Evolutionary conservation across 1,284 basidiomycete genomes (phyloP), one percentile per base, ranked within the genome.

Genomic region (Vanrija sp.): DNA sequence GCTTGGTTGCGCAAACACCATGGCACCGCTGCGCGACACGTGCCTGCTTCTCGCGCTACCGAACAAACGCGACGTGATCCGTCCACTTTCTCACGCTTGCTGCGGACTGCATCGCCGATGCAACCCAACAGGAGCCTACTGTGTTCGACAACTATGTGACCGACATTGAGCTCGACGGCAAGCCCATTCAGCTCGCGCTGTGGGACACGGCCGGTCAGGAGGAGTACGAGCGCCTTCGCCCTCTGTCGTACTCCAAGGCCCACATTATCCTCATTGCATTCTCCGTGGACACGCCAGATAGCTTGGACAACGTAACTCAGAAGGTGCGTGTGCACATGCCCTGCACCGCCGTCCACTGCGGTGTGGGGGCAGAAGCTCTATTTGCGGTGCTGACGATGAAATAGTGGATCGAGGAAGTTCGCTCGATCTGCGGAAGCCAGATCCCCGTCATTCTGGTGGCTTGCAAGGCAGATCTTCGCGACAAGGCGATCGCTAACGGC

Each of bases 61-160:
- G 12, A 34, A 12, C 28, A 28, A 40, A 18, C 23, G 28, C 45
- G n/a, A 42, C 18, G 34, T 34, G 34, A 34, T 14, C 34, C 34
- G 34, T 12, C 34, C 34, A 15, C 34, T 34, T 34, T 34, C 34
- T 34, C 34, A 34, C 34, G 34, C 34, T 34, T 34, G 14, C 34
- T 34, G 34, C 34, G 34, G 12, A 34, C 34, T 12, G 28, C 28
- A 28, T 34, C 9, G 14, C 34, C 28, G 14, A 40, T 43, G 16
- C 5, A n/a, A 5, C 12, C 16, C 29, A 15, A 14, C 60, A 75
- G 67, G 68, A 69, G 60, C 57, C 79, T 86, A 90, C 91, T 54
- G 92, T 96, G 53, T 96, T 96, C 70, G 93, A 96, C 79, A 98
- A 98, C 75, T 98, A 97, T 77, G 94, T 98, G 58, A 94, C 95